These are phyloP conservation scores for Echeveria elegans DNA, from an alignment of 164 flowering plant genomes.

Conservation along the genomic window DNA sequence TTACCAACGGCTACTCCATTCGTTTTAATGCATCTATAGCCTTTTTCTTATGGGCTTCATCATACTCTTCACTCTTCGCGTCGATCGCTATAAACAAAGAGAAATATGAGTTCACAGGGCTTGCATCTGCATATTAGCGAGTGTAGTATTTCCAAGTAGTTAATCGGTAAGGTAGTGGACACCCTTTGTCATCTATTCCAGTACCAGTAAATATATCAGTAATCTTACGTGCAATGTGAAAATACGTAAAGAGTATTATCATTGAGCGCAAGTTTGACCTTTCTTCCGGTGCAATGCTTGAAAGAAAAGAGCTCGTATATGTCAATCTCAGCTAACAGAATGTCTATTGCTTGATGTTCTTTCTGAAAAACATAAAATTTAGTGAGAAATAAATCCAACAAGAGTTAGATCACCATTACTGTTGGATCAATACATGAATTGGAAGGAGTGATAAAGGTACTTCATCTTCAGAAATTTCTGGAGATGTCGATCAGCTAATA, in stretches of 20 bases:
- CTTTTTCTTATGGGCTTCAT: slow-evolving; percentile 72
- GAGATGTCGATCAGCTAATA: slow-evolving; percentile 16
- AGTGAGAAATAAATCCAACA: background rate
- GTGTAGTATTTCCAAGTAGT: no score
- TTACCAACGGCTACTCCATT: no score
- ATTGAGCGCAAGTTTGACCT: slow-evolving; percentile 82
- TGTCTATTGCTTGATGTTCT: slow-evolving; percentile 92
- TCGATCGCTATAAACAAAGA: slow-evolving; percentile 58
- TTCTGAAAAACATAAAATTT: slow-evolving; percentile 36
- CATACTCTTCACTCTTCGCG: slow-evolving; percentile 75
- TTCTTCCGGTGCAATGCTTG: slow-evolving; percentile 94
- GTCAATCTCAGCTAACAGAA: slow-evolving; percentile 93
- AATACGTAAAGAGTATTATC: slow-evolving; percentile 18
- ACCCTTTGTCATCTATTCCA: background rate
- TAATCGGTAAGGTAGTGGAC: background rate
- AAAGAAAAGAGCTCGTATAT: slow-evolving; percentile 94
- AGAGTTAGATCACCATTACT: background rate
- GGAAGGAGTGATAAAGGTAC: slow-evolving; percentile 20
- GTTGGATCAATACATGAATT: background rate
- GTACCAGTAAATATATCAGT: background rate
- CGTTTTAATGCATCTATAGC: slow-evolving; percentile 73
- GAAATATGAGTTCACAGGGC: background rate
- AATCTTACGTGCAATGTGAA: background rate
- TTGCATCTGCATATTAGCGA: background rate
- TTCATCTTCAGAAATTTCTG: slow-evolving; percentile 93